Base-by-base conservation (phyloP, 805 yeast genomes). In the Jamesozyma jinghongensis region DNA sequence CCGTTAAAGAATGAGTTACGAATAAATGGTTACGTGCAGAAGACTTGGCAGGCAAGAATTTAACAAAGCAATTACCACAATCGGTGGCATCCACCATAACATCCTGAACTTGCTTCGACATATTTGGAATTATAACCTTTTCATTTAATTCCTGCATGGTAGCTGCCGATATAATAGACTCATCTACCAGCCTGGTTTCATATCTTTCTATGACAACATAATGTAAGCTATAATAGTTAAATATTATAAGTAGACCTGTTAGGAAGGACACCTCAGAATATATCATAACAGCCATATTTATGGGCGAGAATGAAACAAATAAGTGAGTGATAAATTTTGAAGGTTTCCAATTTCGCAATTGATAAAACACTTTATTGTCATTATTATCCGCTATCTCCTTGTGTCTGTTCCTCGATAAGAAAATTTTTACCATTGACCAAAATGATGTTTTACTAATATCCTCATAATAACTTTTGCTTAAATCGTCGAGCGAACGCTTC, bases 261-360 rank as follows among this genome's bases (percentile, higher is more conserved):
- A 57, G 56, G 56, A 71, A 61, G 1, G 69, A 51, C 2, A 65
- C 66, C 1, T 66, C 59, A 1, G 65, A 48, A 18, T 62, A 45
- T 45, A 67, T 60, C 40, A 76, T 58, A n/a, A 72, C 59, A 3
- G 69, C 40, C 7, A 75, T 47, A 36, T 69, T 71, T 8, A 77
- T 53, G 0, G 94, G 92, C 6, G 85, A 77, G 46, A 77, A 77
- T 1, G 74, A 58, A 2, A 74, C 65, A 22, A 74, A 67, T 2
- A 81, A 49, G 36, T 66, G 61, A 5, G 81, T 63, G 26, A 69
- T 69, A 54, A 80, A 78, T 46, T 67, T 67, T 0, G 81, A 70
- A 0, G 90, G 90, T 33, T 68, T 66, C 94, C 94, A 83, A 37
- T 81, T 71, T 16, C 61, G 63, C 32, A 83, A 56, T 42, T 74